Conservation (phyloP, 345 rosid species). For the Populus davidiana region DNA sequence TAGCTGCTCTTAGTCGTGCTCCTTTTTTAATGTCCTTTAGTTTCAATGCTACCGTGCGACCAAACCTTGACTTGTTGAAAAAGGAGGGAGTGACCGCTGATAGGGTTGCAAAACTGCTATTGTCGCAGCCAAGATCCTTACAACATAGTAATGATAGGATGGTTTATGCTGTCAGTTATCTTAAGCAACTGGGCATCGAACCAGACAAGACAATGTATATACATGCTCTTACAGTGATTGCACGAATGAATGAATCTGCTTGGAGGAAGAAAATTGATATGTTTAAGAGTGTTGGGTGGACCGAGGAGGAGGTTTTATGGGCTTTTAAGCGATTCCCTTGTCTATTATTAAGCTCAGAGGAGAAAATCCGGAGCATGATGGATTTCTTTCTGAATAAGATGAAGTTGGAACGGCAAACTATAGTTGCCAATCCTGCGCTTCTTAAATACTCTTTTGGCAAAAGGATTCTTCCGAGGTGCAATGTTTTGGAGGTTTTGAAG, state of each 20-base stretch:
- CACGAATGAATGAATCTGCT: constrained; percentile 1
- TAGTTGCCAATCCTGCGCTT: constrained; percentile 14
- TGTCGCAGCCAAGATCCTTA: constrained; percentile 3
- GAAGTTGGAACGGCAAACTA: not conserved
- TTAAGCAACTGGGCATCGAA: constrained; percentile 17
- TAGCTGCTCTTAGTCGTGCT: constrained; percentile 12
- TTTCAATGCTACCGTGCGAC: constrained; percentile 7
- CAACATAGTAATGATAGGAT: constrained; percentile 2
- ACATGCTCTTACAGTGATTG: constrained; percentile 15
- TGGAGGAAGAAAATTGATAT: constrained; percentile 23
- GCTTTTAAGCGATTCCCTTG: constrained; percentile 13
- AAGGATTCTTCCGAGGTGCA: constrained; percentile 25
- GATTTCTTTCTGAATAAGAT: constrained; percentile 18
- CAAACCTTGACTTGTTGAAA: constrained; percentile 19
- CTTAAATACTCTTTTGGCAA: constrained; percentile 12
- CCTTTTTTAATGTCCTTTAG: constrained; percentile 9
- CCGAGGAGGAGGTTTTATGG: constrained; percentile 17
- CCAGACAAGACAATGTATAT: constrained; percentile 14
- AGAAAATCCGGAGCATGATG: constrained; percentile 13
- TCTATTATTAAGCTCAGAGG: constrained; percentile 12
- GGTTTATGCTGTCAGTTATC: constrained; percentile 4
- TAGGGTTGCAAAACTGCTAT: not conserved
- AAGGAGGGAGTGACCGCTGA: constrained; percentile 16
- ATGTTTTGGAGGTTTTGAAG: constrained; percentile 13
- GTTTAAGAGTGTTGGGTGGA: constrained; percentile 34